Evolutionary conservation across 2,329 filamentous ascomycete species (phyloP).

Genomic region (Paracamarosporium sp.): DNA sequence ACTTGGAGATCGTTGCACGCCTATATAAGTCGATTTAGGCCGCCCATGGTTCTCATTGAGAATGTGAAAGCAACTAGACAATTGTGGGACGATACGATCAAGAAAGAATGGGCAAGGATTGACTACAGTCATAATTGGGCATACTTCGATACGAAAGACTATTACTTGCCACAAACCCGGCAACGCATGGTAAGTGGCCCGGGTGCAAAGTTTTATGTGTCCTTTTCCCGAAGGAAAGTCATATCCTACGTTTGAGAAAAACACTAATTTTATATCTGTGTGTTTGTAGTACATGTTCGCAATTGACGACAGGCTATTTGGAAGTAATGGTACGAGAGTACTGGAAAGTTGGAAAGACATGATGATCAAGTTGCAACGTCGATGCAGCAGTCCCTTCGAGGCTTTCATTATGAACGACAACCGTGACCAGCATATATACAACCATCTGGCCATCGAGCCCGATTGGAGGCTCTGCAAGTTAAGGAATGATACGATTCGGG

Average conservation of each 20-base stretch:
- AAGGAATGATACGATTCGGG: slow-evolving; percentile 65
- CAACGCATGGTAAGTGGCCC: too few species aligned
- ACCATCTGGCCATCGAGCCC: slow-evolving; percentile 31
- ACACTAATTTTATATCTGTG: too few species aligned
- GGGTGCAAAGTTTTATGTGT: too few species aligned
- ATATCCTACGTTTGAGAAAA: too few species aligned
- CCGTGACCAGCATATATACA: slow-evolving; percentile 54
- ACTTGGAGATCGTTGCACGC: slow-evolving; percentile 69
- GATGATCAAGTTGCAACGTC: slow-evolving; percentile 59
- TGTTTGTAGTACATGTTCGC: slow-evolving; percentile 59
- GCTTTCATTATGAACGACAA: slow-evolving; percentile 66
- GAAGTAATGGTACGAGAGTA: slow-evolving; percentile 18
- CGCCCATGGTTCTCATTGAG: slow-evolving; percentile 72
- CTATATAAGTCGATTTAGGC: slow-evolving; percentile 63
- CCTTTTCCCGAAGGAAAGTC: too few species aligned
- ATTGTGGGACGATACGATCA: slow-evolving; percentile 62
- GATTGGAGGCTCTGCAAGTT: slow-evolving; percentile 66
- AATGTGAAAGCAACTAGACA: slow-evolving; percentile 65
- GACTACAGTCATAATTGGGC: slow-evolving; percentile 62
- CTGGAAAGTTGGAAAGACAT: slow-evolving; percentile 51
- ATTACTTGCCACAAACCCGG: slow-evolving; percentile 73
- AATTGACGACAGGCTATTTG: slow-evolving; percentile 39
- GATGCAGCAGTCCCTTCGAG: slow-evolving; percentile 67
- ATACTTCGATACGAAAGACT: slow-evolving; percentile 72
- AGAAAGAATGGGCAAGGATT: slow-evolving; percentile 56